These are phyloP conservation scores for Metschnikowia anglica DNA, from an alignment of 805 yeast genomes.

Conservation along the genomic window DNA sequence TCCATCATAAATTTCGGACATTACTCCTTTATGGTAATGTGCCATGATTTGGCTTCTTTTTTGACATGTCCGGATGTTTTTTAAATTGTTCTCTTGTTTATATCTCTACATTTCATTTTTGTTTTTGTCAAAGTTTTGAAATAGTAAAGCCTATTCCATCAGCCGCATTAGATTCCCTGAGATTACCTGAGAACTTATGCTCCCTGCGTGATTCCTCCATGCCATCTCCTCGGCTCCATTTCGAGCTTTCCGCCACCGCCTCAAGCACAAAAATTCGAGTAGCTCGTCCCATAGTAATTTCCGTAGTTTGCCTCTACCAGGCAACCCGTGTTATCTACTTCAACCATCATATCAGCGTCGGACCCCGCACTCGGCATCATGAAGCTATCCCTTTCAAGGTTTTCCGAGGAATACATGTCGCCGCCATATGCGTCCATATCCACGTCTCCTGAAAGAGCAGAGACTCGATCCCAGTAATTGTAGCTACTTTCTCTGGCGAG, in stretches of 20 bases:
- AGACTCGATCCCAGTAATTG: conserved; percentile 38
- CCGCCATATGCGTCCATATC: conserved; percentile 11
- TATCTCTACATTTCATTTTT: too few species aligned
- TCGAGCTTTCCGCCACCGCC: not conserved
- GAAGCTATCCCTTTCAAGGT: not conserved
- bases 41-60: too few species aligned
- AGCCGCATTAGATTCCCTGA: too few species aligned
- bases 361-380: not conserved
- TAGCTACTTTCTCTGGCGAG: conserved; percentile 28
- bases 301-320: conserved; percentile 16
- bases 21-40: too few species aligned
- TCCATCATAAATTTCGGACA: too few species aligned
- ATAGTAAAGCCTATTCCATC: too few species aligned
- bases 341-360: conserved; percentile 5
- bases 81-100: too few species aligned
- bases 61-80: too few species aligned
- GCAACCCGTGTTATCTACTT: conserved; percentile 1
- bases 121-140: too few species aligned
- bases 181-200: too few species aligned
- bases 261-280: not conserved
- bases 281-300: conserved; percentile 12
- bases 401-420: not conserved
- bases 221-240: too few species aligned
- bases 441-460: conserved; percentile 24
- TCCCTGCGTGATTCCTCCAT: too few species aligned